Conservation (phyloP, 441 rosid species). For the Erodium trifolium region DNA sequence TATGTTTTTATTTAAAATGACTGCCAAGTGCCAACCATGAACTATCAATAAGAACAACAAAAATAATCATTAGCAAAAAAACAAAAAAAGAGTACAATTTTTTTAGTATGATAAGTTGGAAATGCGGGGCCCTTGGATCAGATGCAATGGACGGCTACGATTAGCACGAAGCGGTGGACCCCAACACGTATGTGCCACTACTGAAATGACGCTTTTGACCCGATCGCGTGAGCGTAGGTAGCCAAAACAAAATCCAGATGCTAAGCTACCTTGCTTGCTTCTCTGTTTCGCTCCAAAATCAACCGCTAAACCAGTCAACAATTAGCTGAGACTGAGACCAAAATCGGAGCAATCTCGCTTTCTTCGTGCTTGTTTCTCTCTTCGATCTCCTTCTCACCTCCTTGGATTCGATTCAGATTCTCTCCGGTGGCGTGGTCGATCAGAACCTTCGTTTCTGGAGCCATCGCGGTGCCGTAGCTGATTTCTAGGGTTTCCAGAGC, state of each 20-base stretch:
- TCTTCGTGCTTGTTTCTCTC: too few relatives aligned
- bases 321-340: background rate
- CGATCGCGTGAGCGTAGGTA: background rate
- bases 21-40: too few relatives aligned
- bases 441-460: background rate
- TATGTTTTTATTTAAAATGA: too few relatives aligned
- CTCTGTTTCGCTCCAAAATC: constrained; percentile 9
- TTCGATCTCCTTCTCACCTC: background rate
- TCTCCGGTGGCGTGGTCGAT: background rate
- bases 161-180: background rate
- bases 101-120: background rate
- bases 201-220: background rate
- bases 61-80: background rate
- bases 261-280: background rate
- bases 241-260: background rate
- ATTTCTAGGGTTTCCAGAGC: constrained; percentile 5
- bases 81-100: background rate
- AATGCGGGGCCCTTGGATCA: background rate
- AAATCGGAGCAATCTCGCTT: too few relatives aligned
- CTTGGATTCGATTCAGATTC: background rate
- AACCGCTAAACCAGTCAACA: background rate
- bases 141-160: background rate
- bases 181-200: background rate
- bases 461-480: background rate
- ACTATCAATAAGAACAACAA: background rate